Conservation (phyloP, 441 rosid species). For the Croton laevigatus region DNA sequence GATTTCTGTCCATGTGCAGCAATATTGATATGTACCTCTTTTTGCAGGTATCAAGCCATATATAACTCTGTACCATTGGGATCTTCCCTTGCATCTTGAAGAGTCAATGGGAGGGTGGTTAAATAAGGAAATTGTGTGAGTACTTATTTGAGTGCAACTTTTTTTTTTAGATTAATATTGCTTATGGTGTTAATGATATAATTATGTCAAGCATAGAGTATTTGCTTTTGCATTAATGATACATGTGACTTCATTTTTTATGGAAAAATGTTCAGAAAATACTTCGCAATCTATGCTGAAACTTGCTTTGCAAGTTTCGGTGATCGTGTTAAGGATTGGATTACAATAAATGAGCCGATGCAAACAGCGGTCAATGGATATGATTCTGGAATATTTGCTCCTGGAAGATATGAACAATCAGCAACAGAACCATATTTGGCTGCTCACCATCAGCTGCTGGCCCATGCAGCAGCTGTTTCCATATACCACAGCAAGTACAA, state of each 20-base stretch:
- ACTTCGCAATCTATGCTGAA: conserved; percentile 77
- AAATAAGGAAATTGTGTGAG: conserved; percentile 76
- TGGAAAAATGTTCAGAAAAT: conserved; percentile 48
- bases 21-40: conserved; percentile 18
- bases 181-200: too few species aligned
- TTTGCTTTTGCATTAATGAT: neutral
- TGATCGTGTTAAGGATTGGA: conserved; percentile 90
- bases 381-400: conserved; percentile 69
- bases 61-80: conserved; percentile 90
- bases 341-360: conserved; percentile 86
- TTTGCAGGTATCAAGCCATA: conserved; percentile 74
- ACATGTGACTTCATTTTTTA: conserved; percentile 14
- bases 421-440: conserved; percentile 77
- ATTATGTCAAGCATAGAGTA: too few species aligned
- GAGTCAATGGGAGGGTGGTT: conserved; percentile 83
- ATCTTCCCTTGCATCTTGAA: conserved; percentile 88
- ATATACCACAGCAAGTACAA: conserved; percentile 66
- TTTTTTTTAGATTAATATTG: neutral
- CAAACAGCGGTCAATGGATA: conserved; percentile 82
- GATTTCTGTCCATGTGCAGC: conserved; percentile 18
- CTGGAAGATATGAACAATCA: conserved; percentile 62
- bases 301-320: conserved; percentile 88
- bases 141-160: conserved; percentile 8
- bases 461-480: conserved; percentile 82
- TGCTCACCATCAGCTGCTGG: conserved; percentile 82